A percentile compares a stretch with the other conserved stretches of the same genome.
Conservation (phyloP, 768 basidiomycete species). For the Leccinum broughii region DNA sequence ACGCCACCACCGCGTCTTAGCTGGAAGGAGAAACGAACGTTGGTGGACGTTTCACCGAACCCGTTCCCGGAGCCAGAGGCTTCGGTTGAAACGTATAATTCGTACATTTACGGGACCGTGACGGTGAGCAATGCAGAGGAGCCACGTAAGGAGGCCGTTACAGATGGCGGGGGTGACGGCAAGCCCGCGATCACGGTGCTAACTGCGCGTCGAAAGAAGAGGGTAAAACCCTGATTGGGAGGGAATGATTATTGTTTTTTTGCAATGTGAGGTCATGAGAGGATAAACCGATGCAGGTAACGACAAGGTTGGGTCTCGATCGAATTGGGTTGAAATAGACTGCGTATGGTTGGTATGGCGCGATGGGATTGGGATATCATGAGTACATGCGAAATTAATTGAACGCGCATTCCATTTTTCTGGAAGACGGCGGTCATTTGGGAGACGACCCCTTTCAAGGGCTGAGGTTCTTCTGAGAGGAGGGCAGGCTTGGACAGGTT, state of each 20-base stretch:
- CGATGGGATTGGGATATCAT: background rate
- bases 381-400: slow-evolving; percentile 12
- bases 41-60: slow-evolving; percentile 59
- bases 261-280: slow-evolving; percentile 6
- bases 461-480: slow-evolving; percentile 1
- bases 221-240: slow-evolving; percentile 26
- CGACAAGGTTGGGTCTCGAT: background rate
- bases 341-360: background rate
- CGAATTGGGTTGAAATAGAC: slow-evolving; percentile 10
- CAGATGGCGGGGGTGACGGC: slow-evolving; percentile 14
- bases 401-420: slow-evolving; percentile 16
- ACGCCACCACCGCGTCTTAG: slow-evolving; percentile 49
- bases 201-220: slow-evolving; percentile 59
- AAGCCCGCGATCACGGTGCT: slow-evolving; percentile 51
- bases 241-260: background rate
- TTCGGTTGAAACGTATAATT: slow-evolving; percentile 59
- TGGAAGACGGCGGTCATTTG: slow-evolving; percentile 16
- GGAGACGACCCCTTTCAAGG: background rate
- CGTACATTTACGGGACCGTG: slow-evolving; percentile 60
- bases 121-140: slow-evolving; percentile 48
- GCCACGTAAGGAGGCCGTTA: slow-evolving; percentile 24
- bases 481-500: background rate
- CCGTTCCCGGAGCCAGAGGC: slow-evolving; percentile 66
- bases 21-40: slow-evolving; percentile 16
- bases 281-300: background rate